Conservation (phyloP, 257 asterid genomes). For the Osmanthus fragrans region DNA sequence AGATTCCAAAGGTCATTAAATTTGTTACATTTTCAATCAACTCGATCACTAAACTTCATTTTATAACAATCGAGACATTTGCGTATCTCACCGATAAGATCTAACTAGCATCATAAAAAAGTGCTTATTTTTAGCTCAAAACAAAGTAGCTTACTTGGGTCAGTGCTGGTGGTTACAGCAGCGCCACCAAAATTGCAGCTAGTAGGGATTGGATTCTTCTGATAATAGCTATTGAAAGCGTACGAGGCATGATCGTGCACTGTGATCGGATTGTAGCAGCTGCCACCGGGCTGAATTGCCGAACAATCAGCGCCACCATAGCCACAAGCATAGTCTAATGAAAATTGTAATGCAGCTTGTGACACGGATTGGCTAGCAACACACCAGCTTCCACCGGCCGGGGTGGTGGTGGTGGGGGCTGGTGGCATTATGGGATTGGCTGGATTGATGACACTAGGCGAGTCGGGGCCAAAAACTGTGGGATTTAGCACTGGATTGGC, state of each 20-base stretch:
- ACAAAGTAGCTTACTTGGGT: slow-evolving; percentile 61
- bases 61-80: too few relatives aligned
- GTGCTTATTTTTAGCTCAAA: not conserved
- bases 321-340: slow-evolving; percentile 78
- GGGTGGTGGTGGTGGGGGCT: slow-evolving; percentile 33
- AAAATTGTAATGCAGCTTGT: slow-evolving; percentile 49
- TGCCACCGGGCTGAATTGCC: slow-evolving; percentile 51
- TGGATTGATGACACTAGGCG: slow-evolving; percentile 39
- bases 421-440: slow-evolving; percentile 50
- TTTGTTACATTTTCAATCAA: too few relatives aligned
- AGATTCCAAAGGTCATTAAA: too few relatives aligned
- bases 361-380: slow-evolving; percentile 64
- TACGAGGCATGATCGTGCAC: slow-evolving; percentile 60
- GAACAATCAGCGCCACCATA: slow-evolving; percentile 66
- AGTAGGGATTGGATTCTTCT: slow-evolving; percentile 65
- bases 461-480: slow-evolving; percentile 48
- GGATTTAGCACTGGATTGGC: slow-evolving; percentile 46
- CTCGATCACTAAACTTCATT: too few relatives aligned
- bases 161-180: slow-evolving; percentile 64
- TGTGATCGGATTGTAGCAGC: slow-evolving; percentile 53
- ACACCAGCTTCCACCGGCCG: slow-evolving; percentile 76
- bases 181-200: slow-evolving; percentile 78
- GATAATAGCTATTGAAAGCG: slow-evolving; percentile 68
- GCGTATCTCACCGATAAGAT: not conserved
- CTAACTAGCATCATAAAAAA: not conserved